A percentile compares a stretch with the other conserved stretches of the same genome.
Conservation (phyloP, 306 rosid genomes). For the Gynostemma pentaphyllum region DNA sequence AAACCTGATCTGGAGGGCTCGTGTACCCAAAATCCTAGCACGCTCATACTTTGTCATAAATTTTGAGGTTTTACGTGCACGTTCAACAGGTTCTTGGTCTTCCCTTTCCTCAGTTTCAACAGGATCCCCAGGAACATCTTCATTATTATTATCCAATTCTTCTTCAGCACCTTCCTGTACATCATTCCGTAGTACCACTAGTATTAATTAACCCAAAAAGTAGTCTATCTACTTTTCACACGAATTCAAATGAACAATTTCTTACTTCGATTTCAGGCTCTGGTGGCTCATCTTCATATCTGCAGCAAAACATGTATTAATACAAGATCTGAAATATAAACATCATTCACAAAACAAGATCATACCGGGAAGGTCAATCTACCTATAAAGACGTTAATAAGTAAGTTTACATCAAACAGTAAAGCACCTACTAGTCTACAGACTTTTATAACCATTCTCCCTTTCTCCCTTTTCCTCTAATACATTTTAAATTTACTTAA, state of each 20-base stretch:
- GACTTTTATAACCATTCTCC: background rate
- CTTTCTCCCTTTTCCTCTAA: background rate
- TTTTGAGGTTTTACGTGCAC: constrained; percentile 70
- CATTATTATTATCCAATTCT: constrained; percentile 51
- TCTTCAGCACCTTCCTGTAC: constrained; percentile 86
- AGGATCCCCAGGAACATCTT: constrained; percentile 44
- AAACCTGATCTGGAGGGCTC: constrained; percentile 93
- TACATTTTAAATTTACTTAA: background rate
- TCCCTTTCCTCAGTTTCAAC: constrained; percentile 54
- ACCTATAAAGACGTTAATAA: background rate
- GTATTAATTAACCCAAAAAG: background rate
- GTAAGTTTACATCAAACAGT: background rate
- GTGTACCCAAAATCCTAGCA: constrained; percentile 88
- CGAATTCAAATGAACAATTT: background rate
- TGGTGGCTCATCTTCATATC: constrained; percentile 77
- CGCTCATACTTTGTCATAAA: constrained; percentile 93
- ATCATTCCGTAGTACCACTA: constrained; percentile 8
- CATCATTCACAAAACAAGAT: background rate
- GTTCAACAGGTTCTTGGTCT: constrained; percentile 28
- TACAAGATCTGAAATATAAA: background rate
- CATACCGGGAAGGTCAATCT: background rate
- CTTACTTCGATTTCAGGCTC: constrained; percentile 86
- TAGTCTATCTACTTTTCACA: background rate
- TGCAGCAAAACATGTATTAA: constrained; percentile 14
- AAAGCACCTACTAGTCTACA: background rate